These are phyloP conservation scores for Phytophthora ohioensis DNA, from an alignment of 352 stramenopile species.

Conservation along the genomic window DNA sequence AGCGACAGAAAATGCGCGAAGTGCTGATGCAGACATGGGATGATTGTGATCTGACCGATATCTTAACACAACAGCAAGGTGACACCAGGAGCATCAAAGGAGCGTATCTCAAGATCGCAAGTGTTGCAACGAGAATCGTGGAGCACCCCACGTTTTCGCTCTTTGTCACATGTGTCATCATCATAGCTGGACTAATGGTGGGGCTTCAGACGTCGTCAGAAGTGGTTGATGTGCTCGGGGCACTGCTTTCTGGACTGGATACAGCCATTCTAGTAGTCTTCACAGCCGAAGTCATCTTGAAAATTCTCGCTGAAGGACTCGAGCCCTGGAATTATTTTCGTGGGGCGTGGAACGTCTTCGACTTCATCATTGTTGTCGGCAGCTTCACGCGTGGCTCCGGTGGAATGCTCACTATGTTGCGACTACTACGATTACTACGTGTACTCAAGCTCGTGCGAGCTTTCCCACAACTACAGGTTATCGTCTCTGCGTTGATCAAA, in stretches of 20 bases:
- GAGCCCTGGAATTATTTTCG: slow-evolving; percentile 84
- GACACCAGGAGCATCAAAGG: slow-evolving; percentile 60
- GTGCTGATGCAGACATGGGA: slow-evolving; percentile 82
- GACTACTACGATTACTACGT: slow-evolving; percentile 81
- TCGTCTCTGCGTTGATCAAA: slow-evolving; percentile 91
- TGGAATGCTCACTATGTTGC: slow-evolving; percentile 86
- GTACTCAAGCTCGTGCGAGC: slow-evolving; percentile 90
- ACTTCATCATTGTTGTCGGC: slow-evolving; percentile 87
- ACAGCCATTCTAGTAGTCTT: slow-evolving; percentile 79
- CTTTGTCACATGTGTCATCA: slow-evolving; percentile 85
- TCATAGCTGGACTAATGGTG: slow-evolving; percentile 79
- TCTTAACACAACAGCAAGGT: slow-evolving; percentile 58
- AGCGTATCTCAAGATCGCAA: slow-evolving; percentile 56
- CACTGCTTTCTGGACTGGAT: slow-evolving; percentile 60
- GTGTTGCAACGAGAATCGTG: slow-evolving; percentile 55
- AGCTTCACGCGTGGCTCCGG: slow-evolving; percentile 72
- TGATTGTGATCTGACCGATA: slow-evolving; percentile 76
- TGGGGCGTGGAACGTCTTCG: slow-evolving; percentile 83
- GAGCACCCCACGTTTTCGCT: slow-evolving; percentile 65
- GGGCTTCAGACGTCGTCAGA: slow-evolving; percentile 78
- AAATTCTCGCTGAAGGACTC: slow-evolving; percentile 79
- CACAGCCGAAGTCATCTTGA: slow-evolving; percentile 78
- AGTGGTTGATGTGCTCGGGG: slow-evolving; percentile 57
- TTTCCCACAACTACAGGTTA: slow-evolving; percentile 90
- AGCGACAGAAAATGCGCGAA: slow-evolving; percentile 79